These are phyloP conservation scores for Yarrowia phangngaensis DNA, from an alignment of 805 yeast genomes.

Conservation along the genomic window DNA sequence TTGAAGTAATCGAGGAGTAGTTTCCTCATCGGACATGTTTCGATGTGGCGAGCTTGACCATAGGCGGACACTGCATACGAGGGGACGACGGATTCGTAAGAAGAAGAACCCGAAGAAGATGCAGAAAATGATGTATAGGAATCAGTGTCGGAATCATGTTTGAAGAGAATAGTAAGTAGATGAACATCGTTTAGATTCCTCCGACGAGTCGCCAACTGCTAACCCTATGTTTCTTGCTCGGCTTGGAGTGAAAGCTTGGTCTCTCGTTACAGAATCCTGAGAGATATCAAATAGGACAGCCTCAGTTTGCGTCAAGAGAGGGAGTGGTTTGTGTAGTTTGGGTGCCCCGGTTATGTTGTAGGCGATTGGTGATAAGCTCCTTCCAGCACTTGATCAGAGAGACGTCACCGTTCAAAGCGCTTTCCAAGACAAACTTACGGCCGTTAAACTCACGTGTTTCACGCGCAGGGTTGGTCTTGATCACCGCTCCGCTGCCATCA, in stretches of 20 bases:
- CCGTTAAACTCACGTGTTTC: constrained; percentile 47
- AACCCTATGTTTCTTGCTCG: too few relatives aligned
- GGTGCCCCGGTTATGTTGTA: constrained; percentile 11
- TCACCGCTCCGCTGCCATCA: constrained; percentile 33
- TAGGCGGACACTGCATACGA: constrained; percentile 17
- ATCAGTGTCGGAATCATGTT: constrained; percentile 13
- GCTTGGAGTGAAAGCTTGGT: too few relatives aligned
- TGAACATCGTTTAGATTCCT: constrained; percentile 2
- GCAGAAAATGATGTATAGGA: constrained; percentile 10
- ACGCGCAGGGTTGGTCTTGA: constrained; percentile 41
- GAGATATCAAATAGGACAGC: constrained; percentile 9
- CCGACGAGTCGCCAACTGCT: too few relatives aligned
- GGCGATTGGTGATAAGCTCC: constrained; percentile 31
- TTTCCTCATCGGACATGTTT: not conserved
- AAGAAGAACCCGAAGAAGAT: constrained; percentile 19
- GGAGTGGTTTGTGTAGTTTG: constrained; percentile 1
- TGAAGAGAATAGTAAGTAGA: constrained; percentile 3
- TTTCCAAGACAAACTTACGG: constrained; percentile 44
- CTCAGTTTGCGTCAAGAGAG: constrained; percentile 1
- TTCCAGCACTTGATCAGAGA: constrained; percentile 49
- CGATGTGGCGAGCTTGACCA: not conserved
- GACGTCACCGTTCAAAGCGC: constrained; percentile 47
- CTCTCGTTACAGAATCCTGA: too few relatives aligned
- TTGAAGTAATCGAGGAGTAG: constrained; percentile 7
- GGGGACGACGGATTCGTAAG: constrained; percentile 23